phyloP scores from a whole-genome alignment of 108 stramenopile species.

The Nannochloropsis salina region DNA sequence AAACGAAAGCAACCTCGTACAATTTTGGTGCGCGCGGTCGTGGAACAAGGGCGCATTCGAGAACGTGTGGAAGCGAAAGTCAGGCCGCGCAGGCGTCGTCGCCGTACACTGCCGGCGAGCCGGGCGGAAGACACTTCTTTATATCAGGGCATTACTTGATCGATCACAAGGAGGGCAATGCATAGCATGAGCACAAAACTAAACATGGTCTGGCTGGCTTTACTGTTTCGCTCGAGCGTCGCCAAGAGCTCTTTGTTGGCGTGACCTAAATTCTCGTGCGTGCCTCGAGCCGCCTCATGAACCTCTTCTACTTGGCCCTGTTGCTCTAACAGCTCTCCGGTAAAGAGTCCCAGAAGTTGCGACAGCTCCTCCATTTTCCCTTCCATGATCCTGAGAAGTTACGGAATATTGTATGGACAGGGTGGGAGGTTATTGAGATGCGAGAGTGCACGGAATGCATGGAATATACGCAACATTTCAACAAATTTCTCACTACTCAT shows the following conservation, averaged over 20 bases:
- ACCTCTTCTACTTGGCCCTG: slow-evolving; percentile 6
- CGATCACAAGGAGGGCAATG: slow-evolving; percentile 10
- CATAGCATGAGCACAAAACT: neutral
- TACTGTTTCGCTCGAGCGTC: neutral
- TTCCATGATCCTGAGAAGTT: neutral
- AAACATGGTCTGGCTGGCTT: slow-evolving; percentile 8
- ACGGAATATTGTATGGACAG: neutral
- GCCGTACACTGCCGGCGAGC: too few species aligned
- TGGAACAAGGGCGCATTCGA: too few species aligned
- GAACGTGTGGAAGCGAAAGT: too few species aligned
- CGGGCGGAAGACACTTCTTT: neutral
- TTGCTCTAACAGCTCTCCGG: neutral
- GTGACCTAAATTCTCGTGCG: neutral
- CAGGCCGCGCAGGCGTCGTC: too few species aligned
- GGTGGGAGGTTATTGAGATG: neutral
- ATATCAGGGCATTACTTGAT: neutral
- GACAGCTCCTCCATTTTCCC: slow-evolving; percentile 4
- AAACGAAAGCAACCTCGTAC: too few species aligned
- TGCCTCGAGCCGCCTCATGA: neutral
- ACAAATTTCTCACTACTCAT: too few species aligned
- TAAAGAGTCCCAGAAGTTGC: neutral
- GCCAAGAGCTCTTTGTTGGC: neutral
- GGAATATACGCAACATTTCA: too few species aligned
- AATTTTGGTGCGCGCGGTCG: too few species aligned
- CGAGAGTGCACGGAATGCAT: too few species aligned